These are phyloP conservation scores for Porcisia deanei DNA, from an alignment of 208 protist genomes.

Conservation along the genomic window DNA sequence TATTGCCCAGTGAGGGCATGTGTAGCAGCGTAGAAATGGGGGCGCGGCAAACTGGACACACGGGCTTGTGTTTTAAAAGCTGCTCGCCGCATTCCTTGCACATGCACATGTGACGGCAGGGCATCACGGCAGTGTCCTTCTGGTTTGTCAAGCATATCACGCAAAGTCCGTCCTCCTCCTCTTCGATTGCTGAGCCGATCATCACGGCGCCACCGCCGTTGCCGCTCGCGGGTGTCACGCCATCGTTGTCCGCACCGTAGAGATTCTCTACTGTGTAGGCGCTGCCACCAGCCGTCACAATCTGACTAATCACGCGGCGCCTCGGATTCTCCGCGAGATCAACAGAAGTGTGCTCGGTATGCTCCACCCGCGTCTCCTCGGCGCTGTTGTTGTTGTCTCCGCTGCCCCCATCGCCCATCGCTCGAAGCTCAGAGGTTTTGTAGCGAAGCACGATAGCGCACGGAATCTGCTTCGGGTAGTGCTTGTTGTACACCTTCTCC, in stretches of 20 bases:
- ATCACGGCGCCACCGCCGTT: constrained; percentile 61
- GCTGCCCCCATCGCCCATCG: constrained; percentile 36
- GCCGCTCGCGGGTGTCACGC: constrained; percentile 27
- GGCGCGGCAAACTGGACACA: constrained; percentile 94
- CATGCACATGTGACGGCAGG: constrained; percentile 95
- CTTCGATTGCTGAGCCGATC: constrained; percentile 76
- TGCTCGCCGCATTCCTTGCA: constrained; percentile 94
- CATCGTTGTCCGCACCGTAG: constrained; percentile 81
- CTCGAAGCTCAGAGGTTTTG: constrained; percentile 65
- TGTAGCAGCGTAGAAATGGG: constrained; percentile 88
- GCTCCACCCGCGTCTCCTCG: constrained; percentile 67
- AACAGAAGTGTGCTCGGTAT: constrained; percentile 89
- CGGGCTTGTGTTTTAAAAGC: constrained; percentile 90
- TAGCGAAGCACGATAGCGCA: constrained; percentile 91
- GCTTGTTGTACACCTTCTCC: constrained; percentile 86
- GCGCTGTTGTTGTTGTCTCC: constrained; percentile 25
- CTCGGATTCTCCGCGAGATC: constrained; percentile 77
- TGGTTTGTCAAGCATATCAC: constrained; percentile 94
- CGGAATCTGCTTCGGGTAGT: constrained; percentile 92
- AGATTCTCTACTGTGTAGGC: constrained; percentile 90
- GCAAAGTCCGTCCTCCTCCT: constrained; percentile 88
- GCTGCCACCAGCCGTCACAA: constrained; percentile 70
- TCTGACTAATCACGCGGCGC: constrained; percentile 86
- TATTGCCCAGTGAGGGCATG: constrained; percentile 67
- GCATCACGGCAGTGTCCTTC: constrained; percentile 93